These are phyloP conservation scores for Saccharum hybrid DNA, from an alignment of 202 grass and related monocot genomes.

Conservation along the genomic window DNA sequence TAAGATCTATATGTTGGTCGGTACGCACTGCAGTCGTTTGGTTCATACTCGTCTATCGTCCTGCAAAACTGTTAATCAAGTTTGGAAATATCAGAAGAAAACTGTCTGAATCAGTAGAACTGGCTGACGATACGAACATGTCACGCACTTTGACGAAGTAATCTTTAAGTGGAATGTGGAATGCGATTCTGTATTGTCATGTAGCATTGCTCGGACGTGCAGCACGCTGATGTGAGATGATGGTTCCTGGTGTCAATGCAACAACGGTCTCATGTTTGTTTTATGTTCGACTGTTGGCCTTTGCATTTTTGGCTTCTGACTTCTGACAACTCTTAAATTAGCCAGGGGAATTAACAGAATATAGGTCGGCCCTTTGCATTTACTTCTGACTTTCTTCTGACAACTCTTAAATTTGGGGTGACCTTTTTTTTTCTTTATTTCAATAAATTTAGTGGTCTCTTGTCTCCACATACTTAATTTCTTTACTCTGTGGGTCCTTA, in stretches of 20 bases:
- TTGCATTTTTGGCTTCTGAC: slow-evolving; percentile 10
- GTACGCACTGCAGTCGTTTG: background rate
- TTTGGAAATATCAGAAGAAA: background rate
- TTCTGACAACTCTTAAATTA: slow-evolving; percentile 36
- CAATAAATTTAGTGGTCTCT: background rate
- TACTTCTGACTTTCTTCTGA: slow-evolving; percentile 6
- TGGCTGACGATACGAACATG: slow-evolving; percentile 15
- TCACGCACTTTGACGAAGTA: background rate
- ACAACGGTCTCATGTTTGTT: slow-evolving; percentile 8
- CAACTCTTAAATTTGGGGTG: slow-evolving; percentile 25
- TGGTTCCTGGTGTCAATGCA: slow-evolving; percentile 16
- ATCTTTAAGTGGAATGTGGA: slow-evolving; percentile 5
- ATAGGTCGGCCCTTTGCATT: slow-evolving; percentile 2
- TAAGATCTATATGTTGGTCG: background rate
- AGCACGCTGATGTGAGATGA: slow-evolving; percentile 30
- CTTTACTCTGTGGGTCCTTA: slow-evolving; percentile 24
- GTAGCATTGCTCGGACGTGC: background rate
- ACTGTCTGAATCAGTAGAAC: slow-evolving; percentile 15
- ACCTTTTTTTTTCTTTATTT: background rate
- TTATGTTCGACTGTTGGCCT: background rate
- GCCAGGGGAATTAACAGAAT: slow-evolving; percentile 3
- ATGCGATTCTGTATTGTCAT: background rate
- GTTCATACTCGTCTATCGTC: background rate
- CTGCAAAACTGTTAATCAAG: slow-evolving; percentile 22
- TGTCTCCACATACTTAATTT: slow-evolving; percentile 32